Percentiles rank a stretch among this genome's conserved stretches.
These are phyloP conservation scores for Cardiospermum halicacabum DNA, from an alignment of 345 rosid genomes.

Conservation along the genomic window DNA sequence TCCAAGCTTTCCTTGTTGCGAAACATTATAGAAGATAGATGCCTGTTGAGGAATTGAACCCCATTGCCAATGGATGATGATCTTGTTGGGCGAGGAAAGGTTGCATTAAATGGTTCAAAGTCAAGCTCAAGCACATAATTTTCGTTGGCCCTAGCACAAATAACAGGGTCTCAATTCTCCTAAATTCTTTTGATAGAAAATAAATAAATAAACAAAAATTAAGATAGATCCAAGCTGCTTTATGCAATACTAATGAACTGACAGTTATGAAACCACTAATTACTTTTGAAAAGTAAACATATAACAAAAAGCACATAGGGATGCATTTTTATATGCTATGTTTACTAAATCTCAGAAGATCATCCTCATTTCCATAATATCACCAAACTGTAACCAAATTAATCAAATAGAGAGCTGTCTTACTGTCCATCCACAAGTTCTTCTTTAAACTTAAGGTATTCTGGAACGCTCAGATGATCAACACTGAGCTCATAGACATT, in stretches of 20 bases:
- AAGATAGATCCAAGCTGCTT: not conserved
- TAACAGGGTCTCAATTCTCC: not conserved
- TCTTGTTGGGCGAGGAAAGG: conserved; percentile 27
- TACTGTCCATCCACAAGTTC: conserved; percentile 31
- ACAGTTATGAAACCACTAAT: not conserved
- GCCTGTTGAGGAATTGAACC: conserved; percentile 33
- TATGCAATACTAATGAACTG: not conserved
- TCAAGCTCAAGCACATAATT: conserved; percentile 32
- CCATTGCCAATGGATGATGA: conserved; percentile 40
- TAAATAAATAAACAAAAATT: too few species aligned
- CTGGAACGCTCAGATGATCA: conserved; percentile 27
- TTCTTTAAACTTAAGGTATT: conserved; percentile 32
- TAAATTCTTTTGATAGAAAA: not conserved
- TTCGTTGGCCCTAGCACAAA: conserved; percentile 17
- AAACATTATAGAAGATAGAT: conserved; percentile 28
- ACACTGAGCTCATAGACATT: conserved; percentile 26
- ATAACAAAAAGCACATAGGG: not conserved
- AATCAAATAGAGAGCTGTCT: conserved; percentile 2
- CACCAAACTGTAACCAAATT: not conserved
- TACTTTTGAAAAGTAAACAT: not conserved
- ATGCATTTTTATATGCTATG: not conserved
- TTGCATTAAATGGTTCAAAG: conserved; percentile 33
- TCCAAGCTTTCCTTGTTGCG: conserved; percentile 29
- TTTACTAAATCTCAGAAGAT: not conserved
- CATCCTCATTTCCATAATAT: not conserved